phyloP scores from a whole-genome alignment of 805 yeast species.

The Saccharomycopsis schoenii region DNA sequence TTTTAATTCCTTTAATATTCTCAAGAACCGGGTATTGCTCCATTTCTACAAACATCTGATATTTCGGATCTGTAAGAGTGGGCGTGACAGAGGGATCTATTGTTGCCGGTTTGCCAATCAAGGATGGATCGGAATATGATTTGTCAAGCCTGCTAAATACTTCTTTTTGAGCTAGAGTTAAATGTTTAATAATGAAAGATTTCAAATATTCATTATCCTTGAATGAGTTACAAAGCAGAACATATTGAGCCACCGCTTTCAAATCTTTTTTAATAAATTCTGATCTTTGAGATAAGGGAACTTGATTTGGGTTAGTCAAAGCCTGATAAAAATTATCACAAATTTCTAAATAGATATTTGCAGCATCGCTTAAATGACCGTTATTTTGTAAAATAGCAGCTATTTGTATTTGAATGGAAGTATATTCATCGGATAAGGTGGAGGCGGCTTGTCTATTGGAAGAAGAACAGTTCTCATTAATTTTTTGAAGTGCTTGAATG shows the following conservation, averaged over 20 bases:
- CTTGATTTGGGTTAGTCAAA: background rate
- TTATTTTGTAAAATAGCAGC: background rate
- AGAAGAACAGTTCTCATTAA: background rate
- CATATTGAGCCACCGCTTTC: background rate
- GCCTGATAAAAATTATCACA: background rate
- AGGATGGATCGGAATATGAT: background rate
- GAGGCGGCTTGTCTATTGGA: background rate
- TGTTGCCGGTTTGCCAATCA: background rate
- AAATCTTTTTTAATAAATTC: background rate
- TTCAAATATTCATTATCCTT: background rate
- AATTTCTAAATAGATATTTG: background rate
- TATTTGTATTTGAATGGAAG: background rate
- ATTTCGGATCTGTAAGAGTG: background rate
- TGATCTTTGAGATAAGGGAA: background rate
- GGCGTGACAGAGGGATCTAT: background rate
- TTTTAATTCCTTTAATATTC: background rate
- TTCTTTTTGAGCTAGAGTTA: background rate
- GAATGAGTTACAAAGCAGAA: background rate
- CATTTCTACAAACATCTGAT: background rate
- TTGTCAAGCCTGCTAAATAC: background rate
- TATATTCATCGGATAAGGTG: background rate
- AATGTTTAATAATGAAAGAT: background rate
- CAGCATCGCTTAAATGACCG: background rate
- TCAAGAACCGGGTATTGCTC: background rate
- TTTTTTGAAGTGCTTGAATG: background rate